phyloP scores from a whole-genome alignment of 2,329 filamentous ascomycete genomes.

The Calonectria hongkongensis region DNA sequence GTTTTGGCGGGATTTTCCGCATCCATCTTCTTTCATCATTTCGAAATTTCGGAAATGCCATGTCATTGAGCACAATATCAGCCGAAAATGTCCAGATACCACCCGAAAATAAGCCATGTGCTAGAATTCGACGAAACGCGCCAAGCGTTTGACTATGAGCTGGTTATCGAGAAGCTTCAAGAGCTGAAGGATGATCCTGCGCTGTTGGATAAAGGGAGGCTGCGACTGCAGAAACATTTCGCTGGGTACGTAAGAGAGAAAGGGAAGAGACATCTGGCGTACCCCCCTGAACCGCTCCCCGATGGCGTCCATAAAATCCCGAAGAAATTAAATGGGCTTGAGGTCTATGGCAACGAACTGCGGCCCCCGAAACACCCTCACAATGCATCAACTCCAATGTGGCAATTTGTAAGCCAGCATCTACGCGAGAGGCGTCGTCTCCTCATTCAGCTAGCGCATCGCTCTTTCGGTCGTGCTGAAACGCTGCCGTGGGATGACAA shows the following conservation, averaged over 20 bases:
- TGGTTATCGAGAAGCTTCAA: background rate
- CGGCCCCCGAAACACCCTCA: background rate
- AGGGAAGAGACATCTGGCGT: background rate
- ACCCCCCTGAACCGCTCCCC: background rate
- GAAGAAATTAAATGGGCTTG: background rate
- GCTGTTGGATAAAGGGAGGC: background rate
- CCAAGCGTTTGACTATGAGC: background rate
- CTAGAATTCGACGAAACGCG: background rate
- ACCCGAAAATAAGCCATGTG: background rate
- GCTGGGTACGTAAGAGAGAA: background rate
- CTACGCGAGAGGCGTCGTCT: conserved; percentile 3
- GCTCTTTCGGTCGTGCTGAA: conserved; percentile 29
- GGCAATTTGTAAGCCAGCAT: background rate
- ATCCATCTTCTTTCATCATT: background rate
- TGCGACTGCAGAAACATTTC: background rate
- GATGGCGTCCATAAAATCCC: background rate
- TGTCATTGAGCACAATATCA: background rate
- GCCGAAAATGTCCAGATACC: background rate
- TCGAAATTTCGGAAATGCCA: background rate
- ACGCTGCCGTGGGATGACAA: conserved; percentile 41
- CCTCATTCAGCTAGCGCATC: conserved; percentile 15
- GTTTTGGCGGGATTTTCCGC: background rate
- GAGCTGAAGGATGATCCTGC: background rate
- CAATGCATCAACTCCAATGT: background rate
- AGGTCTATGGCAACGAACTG: too few species aligned